Base-by-base conservation (phyloP, 2,329 filamentous ascomycete species). In the Arthrobotrys megalospora region DNA sequence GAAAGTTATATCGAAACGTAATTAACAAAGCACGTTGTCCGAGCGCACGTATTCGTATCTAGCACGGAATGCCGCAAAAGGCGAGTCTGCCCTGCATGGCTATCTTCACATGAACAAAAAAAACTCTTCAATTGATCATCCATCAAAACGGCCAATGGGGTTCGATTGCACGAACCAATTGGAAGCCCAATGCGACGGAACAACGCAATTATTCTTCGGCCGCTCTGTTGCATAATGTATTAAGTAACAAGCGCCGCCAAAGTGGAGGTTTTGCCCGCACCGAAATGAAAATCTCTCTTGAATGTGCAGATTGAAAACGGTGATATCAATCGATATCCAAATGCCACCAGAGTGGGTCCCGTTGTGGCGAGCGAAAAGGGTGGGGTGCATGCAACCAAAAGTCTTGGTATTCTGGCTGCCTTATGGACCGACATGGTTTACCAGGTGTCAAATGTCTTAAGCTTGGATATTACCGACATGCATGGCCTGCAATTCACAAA, bases 351-450 rank as follows among this genome's bases (percentile, higher is more conserved):
- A 62, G 73, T 66, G 66, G 66, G 66, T 71, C 73, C 73, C 73
- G 66, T 62, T 28, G 60, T 66, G 66, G 72, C 65, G 55, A 66
- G 41, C 41, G 41, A 41, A 28, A 60, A 60, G 55, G 19, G 73
- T 77, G 75, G 75, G 52, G 62, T 72, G 36, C 62, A 72, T 71
- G 66, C 66, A 77, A 71, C 55, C 64, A 77, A 66, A 71, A 78
- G 50, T 64, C 67, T 78, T 78, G 75, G 67, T 78, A 55, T 78
- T 78, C 75, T 78, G 67, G 75, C 75, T 78, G 75, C 75, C 75
- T 78, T 66, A 71, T 45, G 45, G 53, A 53, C 41, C 38, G 63
- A 78, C 75, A 78, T 72, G 75, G 75, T 67, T 65, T 50, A 58
- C 53, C 48, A 38, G 48, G 67, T 66, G 52, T 65, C 43, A 58